phyloP scores from a whole-genome alignment of 2,329 filamentous ascomycete genomes.

The Xylaria sp. region DNA sequence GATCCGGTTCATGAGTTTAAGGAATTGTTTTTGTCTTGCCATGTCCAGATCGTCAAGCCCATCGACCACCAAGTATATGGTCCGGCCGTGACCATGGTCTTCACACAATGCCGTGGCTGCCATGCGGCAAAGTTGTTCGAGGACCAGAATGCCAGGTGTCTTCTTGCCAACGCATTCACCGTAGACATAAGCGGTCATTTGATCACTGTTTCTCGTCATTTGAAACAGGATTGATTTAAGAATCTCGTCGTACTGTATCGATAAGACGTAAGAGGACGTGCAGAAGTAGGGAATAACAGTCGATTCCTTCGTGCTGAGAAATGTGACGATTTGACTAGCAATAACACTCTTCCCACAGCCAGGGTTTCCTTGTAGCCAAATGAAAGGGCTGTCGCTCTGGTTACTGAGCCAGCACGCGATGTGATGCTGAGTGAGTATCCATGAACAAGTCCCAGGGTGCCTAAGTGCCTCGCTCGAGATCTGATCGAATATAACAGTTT shows the following conservation, averaged over 20 bases:
- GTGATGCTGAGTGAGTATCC: constrained; percentile 48
- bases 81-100: too few relatives aligned
- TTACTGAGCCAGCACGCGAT: constrained; percentile 20
- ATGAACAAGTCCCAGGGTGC: constrained; percentile 50
- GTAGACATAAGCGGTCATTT: constrained; percentile 22
- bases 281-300: constrained; percentile 52
- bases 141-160: not conserved
- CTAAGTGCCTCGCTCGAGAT: constrained; percentile 41
- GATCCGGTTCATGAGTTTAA: too few relatives aligned
- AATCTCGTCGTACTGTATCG: constrained; percentile 45
- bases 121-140: too few relatives aligned
- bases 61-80: too few relatives aligned
- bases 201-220: constrained; percentile 14
- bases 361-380: constrained; percentile 51
- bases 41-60: too few relatives aligned
- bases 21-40: too few relatives aligned
- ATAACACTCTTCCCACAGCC: constrained; percentile 54
- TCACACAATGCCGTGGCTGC: too few relatives aligned
- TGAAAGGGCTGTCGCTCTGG: constrained; percentile 1
- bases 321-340: constrained; percentile 10
- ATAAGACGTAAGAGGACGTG: constrained; percentile 48
- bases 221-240: constrained; percentile 23
- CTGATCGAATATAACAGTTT: constrained; percentile 47
- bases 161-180: constrained; percentile 10
- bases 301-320: too few relatives aligned